Conservation (phyloP, 2,329 filamentous ascomycete genomes). For the Trichophyton simii region DNA sequence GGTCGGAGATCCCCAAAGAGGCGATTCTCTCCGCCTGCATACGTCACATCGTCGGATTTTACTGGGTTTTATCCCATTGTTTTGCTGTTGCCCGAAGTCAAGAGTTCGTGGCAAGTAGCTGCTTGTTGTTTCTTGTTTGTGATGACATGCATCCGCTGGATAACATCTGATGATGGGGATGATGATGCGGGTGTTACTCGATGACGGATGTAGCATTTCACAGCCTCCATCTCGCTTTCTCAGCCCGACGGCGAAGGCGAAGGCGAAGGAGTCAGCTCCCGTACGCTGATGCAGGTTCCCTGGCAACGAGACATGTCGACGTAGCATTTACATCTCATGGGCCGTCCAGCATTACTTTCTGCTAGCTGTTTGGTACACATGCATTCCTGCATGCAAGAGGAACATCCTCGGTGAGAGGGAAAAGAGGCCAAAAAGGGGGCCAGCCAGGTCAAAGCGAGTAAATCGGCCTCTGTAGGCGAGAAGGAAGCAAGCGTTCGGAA, state of each 20-base stretch:
- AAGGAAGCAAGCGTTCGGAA: neutral
- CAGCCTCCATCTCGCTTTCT: neutral
- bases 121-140: neutral
- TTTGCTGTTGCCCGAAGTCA: neutral
- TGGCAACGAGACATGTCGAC: neutral
- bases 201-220: slow-evolving; percentile 1
- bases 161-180: too few species aligned
- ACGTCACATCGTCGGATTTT: neutral
- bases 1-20: neutral
- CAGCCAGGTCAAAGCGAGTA: neutral
- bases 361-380: neutral
- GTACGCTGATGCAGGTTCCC: neutral
- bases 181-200: neutral
- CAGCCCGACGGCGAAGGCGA: neutral
- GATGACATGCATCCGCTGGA: too few species aligned
- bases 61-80: neutral
- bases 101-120: neutral
- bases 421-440: neutral
- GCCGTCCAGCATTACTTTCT: neutral
- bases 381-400: neutral
- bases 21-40: neutral
- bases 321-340: neutral
- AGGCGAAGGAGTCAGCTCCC: neutral
- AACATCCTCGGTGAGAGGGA: neutral
- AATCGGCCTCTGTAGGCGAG: neutral